Conservation (phyloP, 345 rosid species). For the Eucalyptus decipiens region DNA sequence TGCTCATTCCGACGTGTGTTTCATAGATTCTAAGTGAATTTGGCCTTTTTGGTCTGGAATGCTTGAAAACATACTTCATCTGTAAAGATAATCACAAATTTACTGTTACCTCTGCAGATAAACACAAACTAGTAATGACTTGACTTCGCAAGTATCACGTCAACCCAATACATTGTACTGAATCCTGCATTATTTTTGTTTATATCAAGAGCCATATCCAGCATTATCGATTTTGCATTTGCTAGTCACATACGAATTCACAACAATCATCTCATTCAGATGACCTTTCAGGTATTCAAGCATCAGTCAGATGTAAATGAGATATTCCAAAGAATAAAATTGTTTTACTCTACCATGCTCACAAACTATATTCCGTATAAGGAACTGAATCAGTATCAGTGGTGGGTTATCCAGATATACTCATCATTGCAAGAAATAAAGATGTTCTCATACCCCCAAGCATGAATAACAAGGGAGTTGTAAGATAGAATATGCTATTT, state of each 20-base stretch:
- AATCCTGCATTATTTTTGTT: neutral
- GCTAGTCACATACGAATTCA: neutral
- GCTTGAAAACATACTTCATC: conserved; percentile 77
- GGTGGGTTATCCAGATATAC: neutral
- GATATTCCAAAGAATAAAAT: neutral
- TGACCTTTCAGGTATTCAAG: neutral
- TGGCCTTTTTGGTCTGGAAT: conserved; percentile 81
- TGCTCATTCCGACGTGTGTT: conserved; percentile 98
- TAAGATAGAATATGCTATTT: neutral
- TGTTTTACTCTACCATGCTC: neutral
- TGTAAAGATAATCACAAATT: conserved; percentile 10
- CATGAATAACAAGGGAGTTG: neutral
- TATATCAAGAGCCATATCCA: neutral
- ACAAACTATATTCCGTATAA: neutral
- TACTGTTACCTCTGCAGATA: neutral
- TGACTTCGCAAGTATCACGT: neutral
- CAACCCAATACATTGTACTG: neutral
- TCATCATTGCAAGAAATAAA: neutral
- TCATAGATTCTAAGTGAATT: conserved; percentile 87
- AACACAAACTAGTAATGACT: neutral
- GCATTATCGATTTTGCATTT: neutral
- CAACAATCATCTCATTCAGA: neutral
- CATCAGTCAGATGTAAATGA: neutral
- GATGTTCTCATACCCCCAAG: neutral
- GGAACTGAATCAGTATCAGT: neutral